Conservation (phyloP, 805 yeast genomes). For the Phaffomyces antillensis region DNA sequence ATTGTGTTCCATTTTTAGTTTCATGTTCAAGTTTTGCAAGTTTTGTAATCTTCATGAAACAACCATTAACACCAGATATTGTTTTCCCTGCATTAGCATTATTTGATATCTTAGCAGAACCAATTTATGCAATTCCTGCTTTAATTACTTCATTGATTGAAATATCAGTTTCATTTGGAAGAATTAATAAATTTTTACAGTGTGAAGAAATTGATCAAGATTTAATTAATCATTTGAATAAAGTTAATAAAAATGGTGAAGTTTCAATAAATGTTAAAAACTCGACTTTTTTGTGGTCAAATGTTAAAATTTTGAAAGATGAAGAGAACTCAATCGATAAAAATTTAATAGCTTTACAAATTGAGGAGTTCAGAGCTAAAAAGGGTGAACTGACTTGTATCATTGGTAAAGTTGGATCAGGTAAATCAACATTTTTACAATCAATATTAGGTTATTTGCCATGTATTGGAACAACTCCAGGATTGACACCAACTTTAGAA, state of each 20-base stretch:
- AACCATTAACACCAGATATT: conserved; percentile 57
- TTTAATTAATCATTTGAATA: conserved; percentile 23
- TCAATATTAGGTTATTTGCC: conserved; percentile 73
- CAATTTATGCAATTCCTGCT: conserved; percentile 52
- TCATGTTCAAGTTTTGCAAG: conserved; percentile 54
- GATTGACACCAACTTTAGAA: conserved; percentile 35
- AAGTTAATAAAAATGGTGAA: conserved; percentile 12
- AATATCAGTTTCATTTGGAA: conserved; percentile 47
- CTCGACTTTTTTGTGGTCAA: conserved; percentile 49
- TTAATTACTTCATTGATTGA: conserved; percentile 52
- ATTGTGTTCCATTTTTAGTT: conserved; percentile 56
- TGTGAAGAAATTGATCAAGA: conserved; percentile 39
- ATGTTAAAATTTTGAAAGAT: conserved; percentile 17
- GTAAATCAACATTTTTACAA: conserved; percentile 78
- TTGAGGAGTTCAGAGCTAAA: conserved; percentile 53
- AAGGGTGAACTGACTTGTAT: conserved; percentile 80
- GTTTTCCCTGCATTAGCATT: conserved; percentile 63
- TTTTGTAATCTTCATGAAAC: conserved; percentile 38
- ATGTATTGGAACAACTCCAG: conserved; percentile 26
- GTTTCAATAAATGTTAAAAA: conserved; percentile 37
- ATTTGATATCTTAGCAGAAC: conserved; percentile 50
- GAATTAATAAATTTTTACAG: conserved; percentile 43
- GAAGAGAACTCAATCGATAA: conserved; percentile 31
- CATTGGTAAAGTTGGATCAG: conserved; percentile 87
- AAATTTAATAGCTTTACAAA: conserved; percentile 45